Conservation (phyloP, 176 grass and related monocot species). For the Tillandsia leiboldiana region DNA sequence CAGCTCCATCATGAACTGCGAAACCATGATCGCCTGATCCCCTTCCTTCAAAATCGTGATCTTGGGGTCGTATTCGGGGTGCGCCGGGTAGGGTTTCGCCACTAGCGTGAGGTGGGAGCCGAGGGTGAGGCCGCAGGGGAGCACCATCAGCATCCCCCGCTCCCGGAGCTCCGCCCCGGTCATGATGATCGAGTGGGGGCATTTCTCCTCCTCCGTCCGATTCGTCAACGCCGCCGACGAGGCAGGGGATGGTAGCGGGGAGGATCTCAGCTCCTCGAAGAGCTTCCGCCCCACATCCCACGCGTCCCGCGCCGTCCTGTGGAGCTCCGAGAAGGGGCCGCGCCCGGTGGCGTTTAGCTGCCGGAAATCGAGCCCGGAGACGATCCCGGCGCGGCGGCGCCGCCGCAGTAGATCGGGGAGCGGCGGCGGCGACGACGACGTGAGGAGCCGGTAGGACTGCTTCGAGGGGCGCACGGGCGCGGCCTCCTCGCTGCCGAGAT, state of each 20-base stretch:
- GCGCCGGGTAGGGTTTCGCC: slow-evolving; percentile 50
- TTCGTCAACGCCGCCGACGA: not conserved
- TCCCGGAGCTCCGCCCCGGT: slow-evolving; percentile 40
- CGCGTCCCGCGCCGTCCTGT: slow-evolving; percentile 54
- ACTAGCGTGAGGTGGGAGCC: slow-evolving; percentile 79
- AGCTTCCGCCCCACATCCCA: slow-evolving; percentile 44
- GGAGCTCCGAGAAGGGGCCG: slow-evolving; percentile 33
- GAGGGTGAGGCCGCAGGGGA: slow-evolving; percentile 89
- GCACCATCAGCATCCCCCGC: slow-evolving; percentile 47
- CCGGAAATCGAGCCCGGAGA: slow-evolving; percentile 54
- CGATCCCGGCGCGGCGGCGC: slow-evolving; percentile 17
- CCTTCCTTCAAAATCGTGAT: slow-evolving; percentile 61
- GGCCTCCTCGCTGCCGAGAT: slow-evolving; percentile 13
- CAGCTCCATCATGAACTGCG: slow-evolving; percentile 99
- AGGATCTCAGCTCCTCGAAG: slow-evolving; percentile 33
- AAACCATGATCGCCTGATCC: slow-evolving; percentile 73
- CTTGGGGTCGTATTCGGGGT: slow-evolving; percentile 68
- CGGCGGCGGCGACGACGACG: slow-evolving; percentile 24
- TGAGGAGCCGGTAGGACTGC: slow-evolving; percentile 16
- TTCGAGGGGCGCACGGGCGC: slow-evolving; percentile 30
- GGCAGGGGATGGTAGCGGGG: not conserved
- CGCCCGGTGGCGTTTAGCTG: slow-evolving; percentile 42
- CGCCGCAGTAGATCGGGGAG: not conserved
- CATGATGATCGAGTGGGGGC: slow-evolving; percentile 76
- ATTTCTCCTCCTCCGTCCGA: slow-evolving; percentile 31